Evolutionary conservation across 257 asterid species (phyloP), one percentile per base, ranked within the genome.

Genomic region (Solanum chilense): DNA sequence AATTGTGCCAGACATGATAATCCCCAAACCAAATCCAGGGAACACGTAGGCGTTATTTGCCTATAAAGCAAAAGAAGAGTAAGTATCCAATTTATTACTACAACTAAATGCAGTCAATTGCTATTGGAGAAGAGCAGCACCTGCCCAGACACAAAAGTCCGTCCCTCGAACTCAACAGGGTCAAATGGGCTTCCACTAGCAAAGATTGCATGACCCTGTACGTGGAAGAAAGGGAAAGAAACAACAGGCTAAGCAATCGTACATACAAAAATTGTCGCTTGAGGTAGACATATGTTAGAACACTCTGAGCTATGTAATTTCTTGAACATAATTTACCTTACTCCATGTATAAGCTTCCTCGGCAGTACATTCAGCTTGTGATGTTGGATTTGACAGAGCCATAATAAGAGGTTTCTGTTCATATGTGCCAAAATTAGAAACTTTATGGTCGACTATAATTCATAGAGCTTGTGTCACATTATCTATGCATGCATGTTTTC

Each of bases 141-240:
- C 99, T 95, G 99, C 82, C 98, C 99, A 16, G 99, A 95, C 42
- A 92, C 92, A 52, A 88, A 91, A 71, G 85, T 88, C 88, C 91
- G 87, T 45, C 98, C 98, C 2, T 95, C 89, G 87, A 92, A 94
- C 90, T 97, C 98, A 14, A 95, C 93, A 15, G 98, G 95, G 73
- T 90, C 92, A 81, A 97, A 97, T 64, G 99, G 99, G 86, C 99
- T 95, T 90, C 99, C 99, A 73, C 99, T 97, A 27, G 97, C 95
- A 90, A 89, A 97, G 66, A 95, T 91, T 74, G 98, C 96, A 3
- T 97, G 96, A 23, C 98, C 98, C 98, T 97, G 91, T 45, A 83
- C 80, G 81, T 62, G 25, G 10, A 10, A 31, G 20, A 33, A 27
- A 23, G 56, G 4, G 37, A n/a, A 16, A 13, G 13, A 62, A 5